A percentile compares a stretch with the other conserved stretches of the same genome.
phyloP scores from a whole-genome alignment of 1,284 basidiomycete genomes.

The Pyrrhoderma lamaoense region DNA sequence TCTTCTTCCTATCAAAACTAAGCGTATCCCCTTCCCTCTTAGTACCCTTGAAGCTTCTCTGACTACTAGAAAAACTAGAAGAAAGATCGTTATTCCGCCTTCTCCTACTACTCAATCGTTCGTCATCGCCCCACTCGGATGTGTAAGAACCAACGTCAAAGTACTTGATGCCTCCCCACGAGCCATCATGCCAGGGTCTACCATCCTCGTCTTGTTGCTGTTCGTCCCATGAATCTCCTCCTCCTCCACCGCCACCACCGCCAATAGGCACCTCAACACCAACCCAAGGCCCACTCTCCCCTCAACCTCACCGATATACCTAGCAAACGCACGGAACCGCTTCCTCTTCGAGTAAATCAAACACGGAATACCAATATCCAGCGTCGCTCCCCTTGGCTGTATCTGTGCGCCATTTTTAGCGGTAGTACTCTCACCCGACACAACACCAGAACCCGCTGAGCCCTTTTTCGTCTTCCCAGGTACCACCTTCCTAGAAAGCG shows the following conservation, averaged over 20 bases:
- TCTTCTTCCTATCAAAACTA: too few relatives aligned
- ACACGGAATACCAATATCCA: conserved; percentile 87
- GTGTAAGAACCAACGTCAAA: conserved; percentile 59
- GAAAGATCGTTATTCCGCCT: conserved; percentile 23
- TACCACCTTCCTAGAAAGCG: conserved; percentile 16
- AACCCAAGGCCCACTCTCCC: conserved; percentile 84
- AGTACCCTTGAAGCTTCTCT: too few relatives aligned
- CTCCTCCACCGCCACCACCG: too few relatives aligned
- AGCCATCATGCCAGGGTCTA: conserved; percentile 78
- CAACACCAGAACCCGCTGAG: background rate
- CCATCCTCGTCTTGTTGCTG: conserved; percentile 42
- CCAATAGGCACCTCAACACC: conserved; percentile 81
- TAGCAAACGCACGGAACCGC: conserved; percentile 78
- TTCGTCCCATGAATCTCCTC: conserved; percentile 47
- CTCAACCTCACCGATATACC: conserved; percentile 81
- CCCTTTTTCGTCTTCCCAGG: background rate
- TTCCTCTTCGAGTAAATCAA: conserved; percentile 79
- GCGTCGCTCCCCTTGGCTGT: conserved; percentile 54
- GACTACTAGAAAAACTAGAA: background rate
- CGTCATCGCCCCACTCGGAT: conserved; percentile 54
- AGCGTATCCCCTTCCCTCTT: too few relatives aligned
- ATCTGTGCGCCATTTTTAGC: conserved; percentile 3
- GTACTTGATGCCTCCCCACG: conserved; percentile 71
- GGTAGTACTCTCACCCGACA: background rate
- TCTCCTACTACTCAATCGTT: conserved; percentile 38